Base-by-base conservation (phyloP, 75 land plant genomes). In the Pinus tabuliformis region DNA sequence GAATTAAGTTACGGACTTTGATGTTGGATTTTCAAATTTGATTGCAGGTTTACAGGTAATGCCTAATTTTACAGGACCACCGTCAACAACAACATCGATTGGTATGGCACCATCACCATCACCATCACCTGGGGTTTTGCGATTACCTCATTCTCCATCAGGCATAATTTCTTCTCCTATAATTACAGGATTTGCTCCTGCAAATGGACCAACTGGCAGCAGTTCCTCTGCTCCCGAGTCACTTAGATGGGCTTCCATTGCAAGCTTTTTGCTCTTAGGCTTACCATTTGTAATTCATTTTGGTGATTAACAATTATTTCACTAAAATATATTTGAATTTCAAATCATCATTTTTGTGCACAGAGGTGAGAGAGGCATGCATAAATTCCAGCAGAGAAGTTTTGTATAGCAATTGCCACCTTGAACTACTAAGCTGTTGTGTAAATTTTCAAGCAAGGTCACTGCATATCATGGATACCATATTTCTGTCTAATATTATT, bases 41-140 rank as follows among this genome's bases (percentile, higher is more conserved):
- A 24, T 24, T 57, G 42, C 49, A 58, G 76, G 33, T 14, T 9
- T 30, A n/a, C 45, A 59, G 30, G 66, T 66, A 37, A 85, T 89
- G 18, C 66, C 90, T 21, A 17, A 79, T 42, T 59, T 81, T 66
- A 70, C 39, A 14, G n/a, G 22, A 26, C 57, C 73, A 12, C 16
- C 56, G 1, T 22, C 57, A 4, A 45, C 15, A 45, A 7, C 73
- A 11, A 56, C 86, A 24, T 74, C 81, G 22, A 17, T 77, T 15
- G 58, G 73, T 1, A 28, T 79, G 52, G 78, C 33, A 33, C 33
- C 33, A 33, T 33, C 33, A 1, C 33, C 33, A 33, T 33, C 78
- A 14, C 75, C 76, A 58, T 17, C 79, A 21, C 22, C 76, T 58
- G 20, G 54, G 26, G 17, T 87, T 18, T 84, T 86, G 5, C 75